Conservation (phyloP, 1,284 basidiomycete species). For the Ustilago hordei region DNA sequence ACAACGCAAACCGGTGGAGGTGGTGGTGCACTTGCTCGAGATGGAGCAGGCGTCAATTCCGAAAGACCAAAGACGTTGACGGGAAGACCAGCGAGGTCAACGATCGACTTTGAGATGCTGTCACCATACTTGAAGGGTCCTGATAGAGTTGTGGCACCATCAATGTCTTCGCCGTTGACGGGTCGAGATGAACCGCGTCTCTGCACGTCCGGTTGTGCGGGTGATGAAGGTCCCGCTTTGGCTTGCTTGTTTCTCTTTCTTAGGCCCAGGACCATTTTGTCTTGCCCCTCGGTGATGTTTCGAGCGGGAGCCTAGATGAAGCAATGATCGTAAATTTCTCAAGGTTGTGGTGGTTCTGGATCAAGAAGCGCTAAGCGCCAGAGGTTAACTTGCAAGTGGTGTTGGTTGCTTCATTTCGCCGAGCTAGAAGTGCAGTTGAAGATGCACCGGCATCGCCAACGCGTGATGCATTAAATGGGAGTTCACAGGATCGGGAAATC, state of each 20-base stretch:
- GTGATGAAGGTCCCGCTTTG: slow-evolving; percentile 11
- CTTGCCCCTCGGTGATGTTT: neutral
- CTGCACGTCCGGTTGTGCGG: slow-evolving; percentile 2
- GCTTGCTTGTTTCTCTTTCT: slow-evolving; percentile 39
- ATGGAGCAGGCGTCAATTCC: slow-evolving; percentile 53
- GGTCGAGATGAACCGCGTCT: slow-evolving; percentile 18
- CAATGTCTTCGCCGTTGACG: slow-evolving; percentile 6
- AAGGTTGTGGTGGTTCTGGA: neutral
- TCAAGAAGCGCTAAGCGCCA: neutral
- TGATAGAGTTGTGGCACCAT: slow-evolving; percentile 1
- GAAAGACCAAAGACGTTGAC: slow-evolving; percentile 64
- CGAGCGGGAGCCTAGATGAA: neutral
- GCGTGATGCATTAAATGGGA: too few species aligned
- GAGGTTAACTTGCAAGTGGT: neutral
- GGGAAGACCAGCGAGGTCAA: slow-evolving; percentile 63
- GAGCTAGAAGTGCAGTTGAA: neutral
- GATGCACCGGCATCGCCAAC: too few species aligned
- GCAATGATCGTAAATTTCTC: neutral
- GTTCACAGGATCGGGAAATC: too few species aligned
- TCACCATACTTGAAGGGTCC: slow-evolving; percentile 37
- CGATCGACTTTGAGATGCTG: slow-evolving; percentile 30
- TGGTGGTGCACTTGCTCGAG: slow-evolving; percentile 47
- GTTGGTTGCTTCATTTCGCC: neutral
- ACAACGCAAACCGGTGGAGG: slow-evolving; percentile 60
- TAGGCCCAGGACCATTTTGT: slow-evolving; percentile 35